Conservation (phyloP, 2,329 filamentous ascomycete species). For the Trichophyton simii region DNA sequence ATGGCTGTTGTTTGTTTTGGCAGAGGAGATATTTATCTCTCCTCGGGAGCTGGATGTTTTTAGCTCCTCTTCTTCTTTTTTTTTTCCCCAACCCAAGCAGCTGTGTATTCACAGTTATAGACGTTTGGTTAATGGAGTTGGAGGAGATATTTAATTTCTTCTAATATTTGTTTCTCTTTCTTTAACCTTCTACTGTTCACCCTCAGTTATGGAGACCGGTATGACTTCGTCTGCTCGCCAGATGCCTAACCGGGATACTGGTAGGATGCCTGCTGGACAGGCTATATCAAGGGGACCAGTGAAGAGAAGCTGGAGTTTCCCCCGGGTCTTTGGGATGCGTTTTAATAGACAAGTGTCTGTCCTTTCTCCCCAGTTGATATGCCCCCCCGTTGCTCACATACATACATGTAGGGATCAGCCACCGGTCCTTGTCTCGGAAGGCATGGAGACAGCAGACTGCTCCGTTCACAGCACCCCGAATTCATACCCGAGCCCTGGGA, state of each 20-base stretch:
- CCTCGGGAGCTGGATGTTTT: not conserved
- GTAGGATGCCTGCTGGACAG: not conserved
- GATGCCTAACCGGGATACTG: not conserved
- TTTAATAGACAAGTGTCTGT: not conserved
- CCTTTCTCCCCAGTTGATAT: not conserved
- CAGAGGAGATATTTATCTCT: not conserved
- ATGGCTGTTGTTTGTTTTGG: not conserved
- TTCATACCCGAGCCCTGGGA: constrained; percentile 24
- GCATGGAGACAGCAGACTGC: constrained; percentile 25
- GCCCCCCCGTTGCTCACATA: not conserved
- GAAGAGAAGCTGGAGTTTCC: not conserved
- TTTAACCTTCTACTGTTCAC: not conserved
- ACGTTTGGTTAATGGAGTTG: not conserved
- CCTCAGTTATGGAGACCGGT: not conserved
- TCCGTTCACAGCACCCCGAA: constrained; percentile 26
- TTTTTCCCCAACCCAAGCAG: not conserved
- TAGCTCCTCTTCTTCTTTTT: not conserved
- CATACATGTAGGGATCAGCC: not conserved
- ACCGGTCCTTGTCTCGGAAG: constrained; percentile 11
- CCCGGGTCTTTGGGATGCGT: not conserved
- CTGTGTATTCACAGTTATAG: not conserved
- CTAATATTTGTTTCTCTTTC: not conserved
- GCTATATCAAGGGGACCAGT: not conserved
- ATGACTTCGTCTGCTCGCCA: not conserved
- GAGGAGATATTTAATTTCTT: not conserved